Evolutionary conservation across 2,329 filamentous ascomycete genomes (phyloP).

Genomic region (Zasmidium citrigriseum): DNA sequence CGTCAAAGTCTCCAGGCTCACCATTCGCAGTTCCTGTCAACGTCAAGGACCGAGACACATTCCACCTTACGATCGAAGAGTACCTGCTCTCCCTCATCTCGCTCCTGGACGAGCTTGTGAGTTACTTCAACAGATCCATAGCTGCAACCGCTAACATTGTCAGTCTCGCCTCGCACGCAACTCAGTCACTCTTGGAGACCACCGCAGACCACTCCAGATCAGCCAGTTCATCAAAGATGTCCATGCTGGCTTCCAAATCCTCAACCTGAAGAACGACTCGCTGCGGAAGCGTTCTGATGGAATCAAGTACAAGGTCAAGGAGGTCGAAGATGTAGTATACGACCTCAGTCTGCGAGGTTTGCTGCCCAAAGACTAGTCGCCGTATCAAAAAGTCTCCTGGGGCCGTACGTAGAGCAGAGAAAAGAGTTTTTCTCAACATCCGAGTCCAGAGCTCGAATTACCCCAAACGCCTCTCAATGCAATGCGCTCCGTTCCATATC

Average conservation of each 20-base stretch:
- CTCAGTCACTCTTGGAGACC: slow-evolving; percentile 88
- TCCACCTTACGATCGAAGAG: slow-evolving; percentile 96
- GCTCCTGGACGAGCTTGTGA: slow-evolving; percentile 81
- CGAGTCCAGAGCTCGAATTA: slow-evolving; percentile 4
- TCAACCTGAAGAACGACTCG: slow-evolving; percentile 96
- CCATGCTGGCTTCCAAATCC: slow-evolving; percentile 91
- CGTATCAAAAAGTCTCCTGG: neutral
- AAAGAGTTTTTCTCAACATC: slow-evolving; percentile 2
- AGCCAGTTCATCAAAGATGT: slow-evolving; percentile 82
- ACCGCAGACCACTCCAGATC: slow-evolving; percentile 81
- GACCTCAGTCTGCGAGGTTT: slow-evolving; percentile 86
- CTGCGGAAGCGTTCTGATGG: slow-evolving; percentile 85
- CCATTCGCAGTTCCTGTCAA: slow-evolving; percentile 74
- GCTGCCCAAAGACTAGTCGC: slow-evolving; percentile 27
- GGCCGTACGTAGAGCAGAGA: slow-evolving; percentile 16
- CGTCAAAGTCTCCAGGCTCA: slow-evolving; percentile 4
- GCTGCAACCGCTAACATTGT: neutral
- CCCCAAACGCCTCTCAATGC: slow-evolving; percentile 23
- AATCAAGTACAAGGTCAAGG: slow-evolving; percentile 97
- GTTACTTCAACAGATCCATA: slow-evolving; percentile 15
- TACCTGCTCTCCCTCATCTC: slow-evolving; percentile 87
- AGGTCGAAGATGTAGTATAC: slow-evolving; percentile 97
- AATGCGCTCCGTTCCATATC: neutral
- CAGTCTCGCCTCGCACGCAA: slow-evolving; percentile 86
- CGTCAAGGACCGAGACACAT: slow-evolving; percentile 82